phyloP scores from a whole-genome alignment of 192 early-diverging fungal species.

The Coemansia sp. region DNA sequence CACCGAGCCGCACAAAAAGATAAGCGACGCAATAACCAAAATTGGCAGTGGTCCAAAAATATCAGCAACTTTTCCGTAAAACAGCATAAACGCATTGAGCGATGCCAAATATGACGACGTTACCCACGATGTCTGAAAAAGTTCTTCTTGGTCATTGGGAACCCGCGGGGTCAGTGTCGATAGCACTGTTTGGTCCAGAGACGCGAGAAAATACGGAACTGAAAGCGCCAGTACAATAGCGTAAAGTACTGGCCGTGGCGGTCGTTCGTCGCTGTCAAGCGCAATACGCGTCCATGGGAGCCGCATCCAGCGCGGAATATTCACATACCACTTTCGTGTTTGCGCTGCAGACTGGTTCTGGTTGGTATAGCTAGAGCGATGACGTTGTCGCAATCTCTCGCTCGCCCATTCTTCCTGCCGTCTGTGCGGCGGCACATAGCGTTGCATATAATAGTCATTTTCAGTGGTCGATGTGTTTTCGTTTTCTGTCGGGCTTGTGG shows the following conservation, averaged over 20 bases:
- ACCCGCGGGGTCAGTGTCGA: slow-evolving; percentile 65
- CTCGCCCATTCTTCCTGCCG: slow-evolving; percentile 8
- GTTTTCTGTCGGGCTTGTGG: slow-evolving; percentile 6
- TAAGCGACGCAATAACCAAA: slow-evolving; percentile 35
- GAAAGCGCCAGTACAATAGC: slow-evolving; percentile 42
- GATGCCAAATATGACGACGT: slow-evolving; percentile 59
- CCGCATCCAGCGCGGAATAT: slow-evolving; percentile 29
- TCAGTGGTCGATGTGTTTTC: slow-evolving; percentile 4
- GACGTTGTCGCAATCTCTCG: slow-evolving; percentile 11
- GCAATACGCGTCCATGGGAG: slow-evolving; percentile 46
- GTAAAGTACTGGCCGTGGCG: slow-evolving; percentile 37
- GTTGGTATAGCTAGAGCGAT: slow-evolving; percentile 2
- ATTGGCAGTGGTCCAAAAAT: slow-evolving; percentile 63
- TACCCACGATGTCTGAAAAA: slow-evolving; percentile 67
- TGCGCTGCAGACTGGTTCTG: background rate
- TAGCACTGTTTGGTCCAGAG: slow-evolving; percentile 71
- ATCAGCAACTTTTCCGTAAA: slow-evolving; percentile 73
- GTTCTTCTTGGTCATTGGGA: slow-evolving; percentile 57
- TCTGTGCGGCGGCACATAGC: slow-evolving; percentile 4
- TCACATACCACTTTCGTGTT: slow-evolving; percentile 4
- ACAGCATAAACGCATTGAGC: slow-evolving; percentile 59
- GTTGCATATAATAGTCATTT: slow-evolving; percentile 11
- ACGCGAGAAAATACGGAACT: slow-evolving; percentile 60
- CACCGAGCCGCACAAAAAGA: slow-evolving; percentile 64
- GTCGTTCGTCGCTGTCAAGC: slow-evolving; percentile 31